phyloP scores from a whole-genome alignment of 495 filamentous ascomycete species.

The Hamigera avellanea region DNA sequence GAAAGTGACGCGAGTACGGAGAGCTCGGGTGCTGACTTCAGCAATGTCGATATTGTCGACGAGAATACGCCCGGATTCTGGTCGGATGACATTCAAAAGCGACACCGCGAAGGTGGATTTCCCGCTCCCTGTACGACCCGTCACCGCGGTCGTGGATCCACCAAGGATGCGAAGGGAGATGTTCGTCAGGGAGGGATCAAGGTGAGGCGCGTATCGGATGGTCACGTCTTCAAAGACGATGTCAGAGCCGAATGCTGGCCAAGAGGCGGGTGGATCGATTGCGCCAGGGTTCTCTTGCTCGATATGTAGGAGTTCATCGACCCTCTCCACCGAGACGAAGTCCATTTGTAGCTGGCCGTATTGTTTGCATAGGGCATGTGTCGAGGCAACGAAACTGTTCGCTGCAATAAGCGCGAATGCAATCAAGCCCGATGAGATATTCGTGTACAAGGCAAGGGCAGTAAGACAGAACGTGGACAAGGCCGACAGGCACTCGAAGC shows the following conservation, averaged over 20 bases:
- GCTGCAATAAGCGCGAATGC: conserved; percentile 53
- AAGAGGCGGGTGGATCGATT: conserved; percentile 56
- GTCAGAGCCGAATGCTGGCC: conserved; percentile 57
- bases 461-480: conserved; percentile 61
- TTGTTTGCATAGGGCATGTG: conserved; percentile 57
- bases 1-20: conserved; percentile 49
- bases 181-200: conserved; percentile 55
- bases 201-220: conserved; percentile 63
- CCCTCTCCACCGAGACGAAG: conserved; percentile 75
- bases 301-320: conserved; percentile 71
- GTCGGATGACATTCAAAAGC: conserved; percentile 44
- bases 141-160: conserved; percentile 55
- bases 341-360: conserved; percentile 84
- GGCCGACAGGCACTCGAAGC: conserved; percentile 62
- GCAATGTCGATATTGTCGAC: conserved; percentile 51
- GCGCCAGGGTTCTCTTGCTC: conserved; percentile 52
- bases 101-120: conserved; percentile 58
- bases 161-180: conserved; percentile 61
- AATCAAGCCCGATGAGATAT: conserved; percentile 57
- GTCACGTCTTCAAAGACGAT: conserved; percentile 68
- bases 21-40: conserved; percentile 44
- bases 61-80: conserved; percentile 41
- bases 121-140: conserved; percentile 53
- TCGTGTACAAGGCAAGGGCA: conserved; percentile 54
- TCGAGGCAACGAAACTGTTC: conserved; percentile 45